Evolutionary conservation across 441 rosid genomes (phyloP).

Genomic region (Populus hybrid): DNA sequence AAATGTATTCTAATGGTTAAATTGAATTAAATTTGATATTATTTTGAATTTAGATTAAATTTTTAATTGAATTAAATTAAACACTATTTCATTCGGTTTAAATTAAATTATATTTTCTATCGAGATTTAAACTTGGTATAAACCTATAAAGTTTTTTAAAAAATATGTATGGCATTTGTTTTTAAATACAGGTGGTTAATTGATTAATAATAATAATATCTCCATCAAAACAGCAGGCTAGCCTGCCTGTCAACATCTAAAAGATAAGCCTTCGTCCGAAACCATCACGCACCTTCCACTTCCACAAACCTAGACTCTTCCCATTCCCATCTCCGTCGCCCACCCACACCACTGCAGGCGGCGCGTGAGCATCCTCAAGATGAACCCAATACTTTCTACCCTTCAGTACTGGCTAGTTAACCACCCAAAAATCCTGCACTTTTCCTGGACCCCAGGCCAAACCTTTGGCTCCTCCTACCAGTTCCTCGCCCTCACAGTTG

Average conservation of each 20-base stretch:
- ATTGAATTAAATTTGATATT: no score
- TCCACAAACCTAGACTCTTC: background rate
- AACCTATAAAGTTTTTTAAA: no score
- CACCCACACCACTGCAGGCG: background rate
- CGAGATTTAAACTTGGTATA: no score
- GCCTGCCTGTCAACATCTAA: background rate
- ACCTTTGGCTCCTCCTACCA: conserved; percentile 61
- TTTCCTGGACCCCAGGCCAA: conserved; percentile 56
- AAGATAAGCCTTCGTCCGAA: background rate
- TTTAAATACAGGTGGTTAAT: no score
- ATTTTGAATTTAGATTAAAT: no score
- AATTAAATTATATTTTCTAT: no score
- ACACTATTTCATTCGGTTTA: no score
- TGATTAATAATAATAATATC: background rate
- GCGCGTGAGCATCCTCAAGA: background rate
- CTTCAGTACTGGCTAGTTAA: conserved; percentile 55
- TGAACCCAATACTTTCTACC: conserved; percentile 22
- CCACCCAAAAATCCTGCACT: conserved; percentile 58
- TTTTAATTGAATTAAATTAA: no score
- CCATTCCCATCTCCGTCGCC: background rate
- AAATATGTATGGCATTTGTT: no score
- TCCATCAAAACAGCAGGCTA: background rate
- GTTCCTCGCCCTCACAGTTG: conserved; percentile 46
- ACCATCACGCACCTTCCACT: no score
- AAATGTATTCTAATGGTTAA: no score